Percentiles rank a stretch among this genome's conserved stretches.
Conservation (phyloP, 2,329 filamentous ascomycete genomes). For the Xylariaceae sp. region DNA sequence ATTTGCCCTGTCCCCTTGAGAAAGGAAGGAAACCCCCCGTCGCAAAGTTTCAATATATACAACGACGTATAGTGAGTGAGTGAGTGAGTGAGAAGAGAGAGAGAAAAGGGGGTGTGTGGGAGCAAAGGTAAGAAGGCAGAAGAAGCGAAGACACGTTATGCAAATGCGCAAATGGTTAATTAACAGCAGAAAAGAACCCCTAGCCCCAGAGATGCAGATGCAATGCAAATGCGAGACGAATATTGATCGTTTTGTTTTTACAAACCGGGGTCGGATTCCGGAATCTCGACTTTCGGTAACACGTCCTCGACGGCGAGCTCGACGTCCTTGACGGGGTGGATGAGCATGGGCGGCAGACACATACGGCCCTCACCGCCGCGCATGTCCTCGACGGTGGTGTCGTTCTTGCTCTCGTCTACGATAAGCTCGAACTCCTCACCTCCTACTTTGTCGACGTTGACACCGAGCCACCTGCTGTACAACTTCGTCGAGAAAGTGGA, state of each 20-base stretch:
- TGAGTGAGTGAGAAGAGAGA: too few relatives aligned
- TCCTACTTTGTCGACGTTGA: conserved; percentile 71
- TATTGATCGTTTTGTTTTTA: conserved; percentile 20
- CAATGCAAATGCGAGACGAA: conserved; percentile 5
- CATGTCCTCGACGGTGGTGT: conserved; percentile 47
- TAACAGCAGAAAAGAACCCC: not conserved
- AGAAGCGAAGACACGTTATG: too few relatives aligned
- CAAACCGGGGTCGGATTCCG: conserved; percentile 48
- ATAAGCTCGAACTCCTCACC: conserved; percentile 70
- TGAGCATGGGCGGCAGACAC: conserved; percentile 83
- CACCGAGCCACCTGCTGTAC: conserved; percentile 81
- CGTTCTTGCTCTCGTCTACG: conserved; percentile 47
- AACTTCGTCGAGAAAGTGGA: conserved; percentile 74
- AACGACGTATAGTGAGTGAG: too few relatives aligned
- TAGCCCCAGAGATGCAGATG: not conserved
- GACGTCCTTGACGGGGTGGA: conserved; percentile 82
- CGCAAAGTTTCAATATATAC: too few relatives aligned
- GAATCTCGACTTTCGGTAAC: conserved; percentile 40
- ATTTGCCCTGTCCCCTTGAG: too few relatives aligned
- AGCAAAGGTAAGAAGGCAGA: too few relatives aligned
- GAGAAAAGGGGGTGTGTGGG: too few relatives aligned
- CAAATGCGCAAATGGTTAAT: too few relatives aligned
- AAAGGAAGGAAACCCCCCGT: too few relatives aligned
- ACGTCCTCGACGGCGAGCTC: conserved; percentile 58
- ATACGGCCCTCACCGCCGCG: conserved; percentile 72